These are phyloP conservation scores for Aquilaria malaccensis DNA, from an alignment of 345 rosid species.

Conservation along the genomic window DNA sequence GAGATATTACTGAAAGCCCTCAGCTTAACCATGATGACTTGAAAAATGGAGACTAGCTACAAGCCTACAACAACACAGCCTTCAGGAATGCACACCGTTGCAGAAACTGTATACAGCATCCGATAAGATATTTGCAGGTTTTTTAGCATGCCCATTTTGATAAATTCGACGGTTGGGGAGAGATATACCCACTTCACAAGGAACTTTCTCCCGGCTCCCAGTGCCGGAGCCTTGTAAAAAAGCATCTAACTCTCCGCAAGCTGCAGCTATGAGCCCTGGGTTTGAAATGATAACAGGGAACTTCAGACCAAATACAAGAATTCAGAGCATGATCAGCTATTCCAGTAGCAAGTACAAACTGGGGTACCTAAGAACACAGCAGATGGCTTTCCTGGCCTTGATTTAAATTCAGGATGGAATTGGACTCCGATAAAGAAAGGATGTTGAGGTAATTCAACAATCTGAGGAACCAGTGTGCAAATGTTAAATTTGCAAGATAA, in stretches of 20 bases:
- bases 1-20: constrained; percentile 2
- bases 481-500: constrained; percentile 5
- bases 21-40: background rate
- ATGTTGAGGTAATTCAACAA: constrained; percentile 59
- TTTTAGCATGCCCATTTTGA: constrained; percentile 40
- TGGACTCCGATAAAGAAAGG: constrained; percentile 78
- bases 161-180: constrained; percentile 22
- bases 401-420: constrained; percentile 96
- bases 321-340: background rate
- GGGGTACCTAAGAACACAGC: constrained; percentile 70
- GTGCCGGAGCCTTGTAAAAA: constrained; percentile 19
- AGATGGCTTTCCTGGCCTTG: constrained; percentile 93
- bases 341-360: background rate
- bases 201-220: constrained; percentile 28
- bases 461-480: constrained; percentile 32
- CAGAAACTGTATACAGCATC: constrained; percentile 48
- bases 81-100: constrained; percentile 56
- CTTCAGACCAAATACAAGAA: background rate
- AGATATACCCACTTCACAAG: constrained; percentile 31
- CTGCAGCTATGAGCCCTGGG: constrained; percentile 84
- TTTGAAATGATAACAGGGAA: background rate
- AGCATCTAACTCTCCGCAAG: constrained; percentile 56
- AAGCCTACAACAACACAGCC: background rate
- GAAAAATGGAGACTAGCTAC: background rate
- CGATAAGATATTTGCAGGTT: constrained; percentile 35